Conservation (phyloP, 2,329 filamentous ascomycete genomes). For the Trichoderma arundinaceum region DNA sequence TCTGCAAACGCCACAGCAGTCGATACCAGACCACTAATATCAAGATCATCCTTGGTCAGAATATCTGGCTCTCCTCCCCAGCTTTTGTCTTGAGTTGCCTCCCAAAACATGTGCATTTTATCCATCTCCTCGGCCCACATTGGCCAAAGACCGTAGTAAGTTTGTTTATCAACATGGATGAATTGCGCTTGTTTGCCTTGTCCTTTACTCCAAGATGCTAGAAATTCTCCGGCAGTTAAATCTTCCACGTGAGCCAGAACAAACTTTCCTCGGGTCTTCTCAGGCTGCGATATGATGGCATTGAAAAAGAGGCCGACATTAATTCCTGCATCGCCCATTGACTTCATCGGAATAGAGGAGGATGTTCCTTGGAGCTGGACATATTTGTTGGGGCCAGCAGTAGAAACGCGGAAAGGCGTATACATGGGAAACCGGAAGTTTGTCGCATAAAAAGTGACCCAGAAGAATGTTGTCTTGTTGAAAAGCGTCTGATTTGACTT, state of each 20-base stretch:
- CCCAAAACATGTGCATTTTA: not conserved
- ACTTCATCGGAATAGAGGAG: too few relatives aligned
- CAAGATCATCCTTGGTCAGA: not conserved
- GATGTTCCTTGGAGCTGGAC: too few relatives aligned
- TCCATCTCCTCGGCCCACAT: not conserved
- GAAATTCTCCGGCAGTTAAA: conserved; percentile 6
- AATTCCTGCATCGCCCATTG: not conserved
- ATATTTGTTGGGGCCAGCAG: too few relatives aligned
- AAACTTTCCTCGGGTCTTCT: conserved; percentile 9
- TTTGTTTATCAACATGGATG: not conserved
- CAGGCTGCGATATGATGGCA: not conserved
- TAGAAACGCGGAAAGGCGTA: not conserved
- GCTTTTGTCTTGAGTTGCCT: not conserved
- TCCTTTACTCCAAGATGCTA: not conserved
- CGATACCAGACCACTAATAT: not conserved
- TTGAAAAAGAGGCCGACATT: conserved; percentile 1
- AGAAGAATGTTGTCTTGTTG: conserved; percentile 1
- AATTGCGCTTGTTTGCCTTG: not conserved
- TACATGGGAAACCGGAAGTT: not conserved
- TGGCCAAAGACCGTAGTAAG: not conserved
- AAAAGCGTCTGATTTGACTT: not conserved
- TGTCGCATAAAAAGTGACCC: not conserved
- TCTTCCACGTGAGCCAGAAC: not conserved
- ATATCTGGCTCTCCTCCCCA: not conserved
- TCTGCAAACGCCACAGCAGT: not conserved